phyloP scores from a whole-genome alignment of 192 early-diverging fungal species.

The Physocladia obscura region DNA sequence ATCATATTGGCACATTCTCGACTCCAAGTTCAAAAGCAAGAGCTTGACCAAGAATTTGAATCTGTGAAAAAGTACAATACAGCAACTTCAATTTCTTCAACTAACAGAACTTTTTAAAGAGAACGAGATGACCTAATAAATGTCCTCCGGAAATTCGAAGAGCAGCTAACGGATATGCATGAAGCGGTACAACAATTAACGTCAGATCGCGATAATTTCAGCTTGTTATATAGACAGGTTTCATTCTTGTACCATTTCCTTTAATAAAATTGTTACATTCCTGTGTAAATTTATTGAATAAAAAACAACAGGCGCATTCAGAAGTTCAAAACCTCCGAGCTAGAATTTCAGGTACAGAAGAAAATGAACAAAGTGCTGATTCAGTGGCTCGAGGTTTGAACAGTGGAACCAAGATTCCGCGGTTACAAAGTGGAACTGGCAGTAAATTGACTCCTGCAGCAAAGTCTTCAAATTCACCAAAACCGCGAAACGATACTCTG shows the following conservation, averaged over 20 bases:
- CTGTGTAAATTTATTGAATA: neutral
- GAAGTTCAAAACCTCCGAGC: conserved; percentile 24
- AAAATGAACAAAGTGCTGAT: neutral
- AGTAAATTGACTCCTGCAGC: no score
- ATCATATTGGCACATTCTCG: neutral
- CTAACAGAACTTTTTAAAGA: neutral
- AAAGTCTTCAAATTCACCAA: no score
- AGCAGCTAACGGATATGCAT: conserved; percentile 36
- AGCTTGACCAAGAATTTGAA: conserved; percentile 5
- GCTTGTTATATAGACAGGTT: conserved; percentile 47
- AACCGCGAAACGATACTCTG: neutral
- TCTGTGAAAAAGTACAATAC: conserved; percentile 1
- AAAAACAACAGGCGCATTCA: conserved; percentile 1
- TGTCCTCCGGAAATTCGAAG: conserved; percentile 43
- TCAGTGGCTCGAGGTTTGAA: neutral
- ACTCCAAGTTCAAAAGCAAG: neutral
- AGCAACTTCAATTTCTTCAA: neutral
- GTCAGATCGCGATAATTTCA: conserved; percentile 46
- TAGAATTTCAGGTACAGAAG: no score
- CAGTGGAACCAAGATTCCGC: neutral
- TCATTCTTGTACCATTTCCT: neutral
- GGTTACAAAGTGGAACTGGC: no score
- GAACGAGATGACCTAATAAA: conserved; percentile 46
- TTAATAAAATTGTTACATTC: neutral
- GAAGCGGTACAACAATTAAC: conserved; percentile 34